phyloP scores from a whole-genome alignment of 495 filamentous ascomycete genomes.

The Thermothielavioides terrestris region DNA sequence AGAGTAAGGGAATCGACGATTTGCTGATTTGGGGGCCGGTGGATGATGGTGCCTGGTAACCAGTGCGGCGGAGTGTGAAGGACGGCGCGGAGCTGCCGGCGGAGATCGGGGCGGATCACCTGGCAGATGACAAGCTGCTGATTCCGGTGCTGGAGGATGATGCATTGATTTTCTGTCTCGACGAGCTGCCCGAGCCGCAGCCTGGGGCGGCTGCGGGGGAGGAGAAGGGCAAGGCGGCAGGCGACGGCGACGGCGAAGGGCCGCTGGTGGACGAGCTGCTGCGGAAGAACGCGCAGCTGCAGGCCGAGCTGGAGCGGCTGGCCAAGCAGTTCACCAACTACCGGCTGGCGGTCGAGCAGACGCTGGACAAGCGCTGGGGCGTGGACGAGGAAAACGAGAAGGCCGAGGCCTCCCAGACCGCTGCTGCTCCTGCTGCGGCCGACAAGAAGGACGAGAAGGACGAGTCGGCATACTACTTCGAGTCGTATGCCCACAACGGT shows the following conservation, averaged over 20 bases:
- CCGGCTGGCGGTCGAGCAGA: slow-evolving; percentile 56
- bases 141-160: slow-evolving; percentile 87
- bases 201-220: slow-evolving; percentile 20
- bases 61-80: slow-evolving; percentile 37
- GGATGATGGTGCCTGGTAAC: background rate
- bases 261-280: slow-evolving; percentile 34
- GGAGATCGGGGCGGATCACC: slow-evolving; percentile 47
- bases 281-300: slow-evolving; percentile 55
- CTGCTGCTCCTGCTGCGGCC: slow-evolving; percentile 7
- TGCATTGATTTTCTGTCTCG: slow-evolving; percentile 71
- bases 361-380: slow-evolving; percentile 61
- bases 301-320: slow-evolving; percentile 57
- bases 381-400: slow-evolving; percentile 28
- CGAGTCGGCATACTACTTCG: slow-evolving; percentile 65
- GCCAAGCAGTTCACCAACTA: slow-evolving; percentile 65
- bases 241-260: slow-evolving; percentile 9
- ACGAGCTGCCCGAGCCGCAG: slow-evolving; percentile 54
- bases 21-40: background rate
- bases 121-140: slow-evolving; percentile 67
- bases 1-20: background rate
- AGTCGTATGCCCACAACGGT: slow-evolving; percentile 73
- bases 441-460: slow-evolving; percentile 31
- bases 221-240: background rate
- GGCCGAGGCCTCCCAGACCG: background rate
- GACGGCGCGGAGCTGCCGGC: slow-evolving; percentile 42